These are phyloP conservation scores for Beta lomatogona DNA, from an alignment of 179 eudicot species.

Conservation along the genomic window DNA sequence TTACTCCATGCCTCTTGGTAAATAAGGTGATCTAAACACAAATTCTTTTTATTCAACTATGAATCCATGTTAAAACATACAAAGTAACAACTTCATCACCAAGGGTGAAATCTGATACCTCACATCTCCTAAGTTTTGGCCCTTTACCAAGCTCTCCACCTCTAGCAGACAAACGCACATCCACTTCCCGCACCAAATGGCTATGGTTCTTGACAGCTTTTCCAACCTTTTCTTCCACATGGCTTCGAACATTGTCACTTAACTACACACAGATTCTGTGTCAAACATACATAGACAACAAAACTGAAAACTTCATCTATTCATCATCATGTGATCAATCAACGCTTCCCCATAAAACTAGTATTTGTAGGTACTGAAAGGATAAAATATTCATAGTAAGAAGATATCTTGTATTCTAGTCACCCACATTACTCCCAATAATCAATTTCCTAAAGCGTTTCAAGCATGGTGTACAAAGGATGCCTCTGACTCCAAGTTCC, in stretches of 20 bases:
- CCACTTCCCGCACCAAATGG: constrained; percentile 85
- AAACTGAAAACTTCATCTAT: background rate
- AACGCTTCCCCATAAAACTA: background rate
- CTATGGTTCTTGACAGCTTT: constrained; percentile 71
- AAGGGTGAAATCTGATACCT: constrained; percentile 42
- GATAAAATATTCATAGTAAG: background rate
- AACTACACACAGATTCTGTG: constrained; percentile 39
- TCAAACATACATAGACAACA: constrained; percentile 7
- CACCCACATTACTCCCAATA: background rate
- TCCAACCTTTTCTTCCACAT: constrained; percentile 86
- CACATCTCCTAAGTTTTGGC: constrained; percentile 69
- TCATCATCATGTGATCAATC: background rate
- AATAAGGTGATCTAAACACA: constrained; percentile 66
- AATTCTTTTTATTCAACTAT: background rate
- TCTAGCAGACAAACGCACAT: constrained; percentile 76
- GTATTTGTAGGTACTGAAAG: background rate
- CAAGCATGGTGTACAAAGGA: background rate
- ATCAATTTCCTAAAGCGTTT: background rate
- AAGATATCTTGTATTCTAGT: background rate
- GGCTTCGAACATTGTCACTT: constrained; percentile 50
- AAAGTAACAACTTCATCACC: background rate
- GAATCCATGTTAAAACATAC: background rate
- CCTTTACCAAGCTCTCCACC: constrained; percentile 90
- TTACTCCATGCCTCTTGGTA: constrained; percentile 78
- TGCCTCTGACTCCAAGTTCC: no score